Evolutionary conservation across 2,329 filamentous ascomycete genomes (phyloP).

Genomic region (Diaporthe sp.): DNA sequence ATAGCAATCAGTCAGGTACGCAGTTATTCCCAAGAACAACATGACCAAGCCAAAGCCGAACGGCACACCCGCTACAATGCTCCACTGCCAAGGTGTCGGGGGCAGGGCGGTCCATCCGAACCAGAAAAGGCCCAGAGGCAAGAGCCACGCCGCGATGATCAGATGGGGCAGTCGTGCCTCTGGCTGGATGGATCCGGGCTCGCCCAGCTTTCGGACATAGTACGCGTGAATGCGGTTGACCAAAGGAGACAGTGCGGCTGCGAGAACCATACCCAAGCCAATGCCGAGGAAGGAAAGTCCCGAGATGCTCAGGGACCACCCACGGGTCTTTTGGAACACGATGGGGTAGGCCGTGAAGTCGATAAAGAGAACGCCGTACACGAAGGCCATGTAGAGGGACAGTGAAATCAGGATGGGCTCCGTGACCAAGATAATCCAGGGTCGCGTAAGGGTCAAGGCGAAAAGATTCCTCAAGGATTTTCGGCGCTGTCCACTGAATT

Average conservation of each 20-base stretch:
- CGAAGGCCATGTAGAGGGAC: background rate
- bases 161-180: background rate
- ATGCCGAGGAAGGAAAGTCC: background rate
- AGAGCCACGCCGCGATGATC: background rate
- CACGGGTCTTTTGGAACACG: background rate
- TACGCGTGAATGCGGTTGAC: background rate
- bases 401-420: background rate
- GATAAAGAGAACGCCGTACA: background rate
- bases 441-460: background rate
- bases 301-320: background rate
- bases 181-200: background rate
- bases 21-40: background rate
- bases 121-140: background rate
- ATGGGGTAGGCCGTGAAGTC: background rate
- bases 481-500: background rate
- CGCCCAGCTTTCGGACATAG: background rate
- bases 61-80: background rate
- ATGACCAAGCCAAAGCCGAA: background rate
- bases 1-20: background rate
- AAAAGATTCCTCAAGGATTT: background rate
- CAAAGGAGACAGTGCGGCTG: background rate
- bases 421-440: background rate
- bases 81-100: background rate
- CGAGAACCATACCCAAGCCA: background rate
- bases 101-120: background rate